Percentiles rank a stretch among this genome's conserved stretches.
phyloP scores from a whole-genome alignment of 2,329 filamentous ascomycete species.

The Pyricularia pennisetigena region DNA sequence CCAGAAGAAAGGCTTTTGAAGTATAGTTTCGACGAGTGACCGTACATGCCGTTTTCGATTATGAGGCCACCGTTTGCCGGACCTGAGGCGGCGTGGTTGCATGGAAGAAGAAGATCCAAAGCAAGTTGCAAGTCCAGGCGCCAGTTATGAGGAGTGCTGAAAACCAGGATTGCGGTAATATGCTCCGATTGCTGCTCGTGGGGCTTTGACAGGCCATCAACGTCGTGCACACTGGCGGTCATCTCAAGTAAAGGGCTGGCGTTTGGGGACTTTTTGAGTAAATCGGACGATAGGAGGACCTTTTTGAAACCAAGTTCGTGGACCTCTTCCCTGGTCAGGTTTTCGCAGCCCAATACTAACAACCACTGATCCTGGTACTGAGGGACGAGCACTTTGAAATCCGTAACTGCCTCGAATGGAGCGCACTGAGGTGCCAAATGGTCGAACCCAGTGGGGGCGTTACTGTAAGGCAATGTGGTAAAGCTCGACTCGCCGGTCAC shows the following conservation, averaged over 20 bases:
- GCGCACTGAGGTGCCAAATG: no score
- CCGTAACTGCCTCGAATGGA: no score
- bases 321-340: not conserved
- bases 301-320: not conserved
- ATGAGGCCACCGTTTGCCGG: no score
- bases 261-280: no score
- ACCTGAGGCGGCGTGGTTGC: no score
- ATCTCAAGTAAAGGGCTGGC: no score
- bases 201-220: not conserved
- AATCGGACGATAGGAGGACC: not conserved
- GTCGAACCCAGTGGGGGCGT: no score
- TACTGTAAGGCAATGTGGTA: no score
- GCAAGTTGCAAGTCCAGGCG: not conserved
- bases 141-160: not conserved
- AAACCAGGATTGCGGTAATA: not conserved
- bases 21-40: no score
- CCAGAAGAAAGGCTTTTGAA: no score
- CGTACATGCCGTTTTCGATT: no score
- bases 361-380: not conserved
- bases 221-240: not conserved
- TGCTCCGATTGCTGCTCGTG: not conserved
- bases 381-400: not conserved
- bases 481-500: no score
- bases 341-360: not conserved
- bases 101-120: not conserved